These are phyloP conservation scores for Schizosaccharomyces lindneri DNA, from an alignment of 805 yeast species.

Conservation along the genomic window DNA sequence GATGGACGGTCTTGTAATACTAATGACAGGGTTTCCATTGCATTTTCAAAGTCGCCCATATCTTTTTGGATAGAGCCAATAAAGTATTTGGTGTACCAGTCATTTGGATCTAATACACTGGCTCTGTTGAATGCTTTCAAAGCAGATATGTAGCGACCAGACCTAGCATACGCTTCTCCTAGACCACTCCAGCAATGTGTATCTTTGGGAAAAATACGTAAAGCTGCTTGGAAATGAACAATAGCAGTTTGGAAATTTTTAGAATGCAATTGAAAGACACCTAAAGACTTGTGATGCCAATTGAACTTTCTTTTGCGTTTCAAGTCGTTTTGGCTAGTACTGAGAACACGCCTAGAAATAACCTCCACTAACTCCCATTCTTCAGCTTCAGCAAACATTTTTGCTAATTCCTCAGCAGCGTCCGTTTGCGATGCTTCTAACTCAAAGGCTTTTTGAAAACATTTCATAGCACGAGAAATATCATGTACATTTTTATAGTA, in stretches of 20 bases:
- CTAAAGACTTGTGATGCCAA: constrained; percentile 83
- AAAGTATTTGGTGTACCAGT: constrained; percentile 41
- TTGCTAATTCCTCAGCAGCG: constrained; percentile 52
- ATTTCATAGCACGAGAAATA: constrained; percentile 45
- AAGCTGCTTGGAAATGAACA: constrained; percentile 67
- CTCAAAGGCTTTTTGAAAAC: constrained; percentile 76
- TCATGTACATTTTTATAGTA: constrained; percentile 41
- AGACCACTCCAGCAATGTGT: constrained; percentile 72
- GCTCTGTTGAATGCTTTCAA: constrained; percentile 56
- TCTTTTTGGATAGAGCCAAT: constrained; percentile 40
- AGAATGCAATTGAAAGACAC: constrained; percentile 45
- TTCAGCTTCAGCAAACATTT: constrained; percentile 33
- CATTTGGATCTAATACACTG: constrained; percentile 24
- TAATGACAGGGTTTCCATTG: constrained; percentile 23
- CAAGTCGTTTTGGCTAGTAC: constrained; percentile 23
- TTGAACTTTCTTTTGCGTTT: background rate
- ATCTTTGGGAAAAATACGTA: constrained; percentile 43
- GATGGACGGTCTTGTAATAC: constrained; percentile 22
- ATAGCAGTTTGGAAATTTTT: constrained; percentile 60
- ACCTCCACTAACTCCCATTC: constrained; percentile 77
- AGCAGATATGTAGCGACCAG: constrained; percentile 76
- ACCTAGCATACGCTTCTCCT: constrained; percentile 79
- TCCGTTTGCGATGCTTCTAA: constrained; percentile 47
- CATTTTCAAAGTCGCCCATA: constrained; percentile 39
- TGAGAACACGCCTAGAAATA: constrained; percentile 39